Evolutionary conservation across 2,329 filamentous ascomycete species (phyloP).

Genomic region (Colletotrichum brevisporum): DNA sequence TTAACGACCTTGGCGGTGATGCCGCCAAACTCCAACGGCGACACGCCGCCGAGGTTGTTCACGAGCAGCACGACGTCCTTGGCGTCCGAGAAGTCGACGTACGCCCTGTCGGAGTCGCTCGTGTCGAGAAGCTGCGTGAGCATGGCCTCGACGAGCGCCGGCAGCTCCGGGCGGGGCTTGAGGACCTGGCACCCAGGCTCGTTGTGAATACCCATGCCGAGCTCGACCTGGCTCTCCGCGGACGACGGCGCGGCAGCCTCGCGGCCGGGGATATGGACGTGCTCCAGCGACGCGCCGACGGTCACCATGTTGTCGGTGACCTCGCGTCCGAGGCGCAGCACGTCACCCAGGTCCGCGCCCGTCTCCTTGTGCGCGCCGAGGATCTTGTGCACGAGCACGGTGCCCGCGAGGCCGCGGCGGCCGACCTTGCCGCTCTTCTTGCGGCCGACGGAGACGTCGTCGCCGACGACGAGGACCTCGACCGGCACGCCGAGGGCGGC

Average conservation of each 20-base stretch:
- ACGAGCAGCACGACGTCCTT: constrained; percentile 72
- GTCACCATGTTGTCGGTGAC: constrained; percentile 65
- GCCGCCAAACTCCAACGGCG: constrained; percentile 75
- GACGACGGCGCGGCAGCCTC: constrained; percentile 46
- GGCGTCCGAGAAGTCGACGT: constrained; percentile 70
- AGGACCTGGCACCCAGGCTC: constrained; percentile 69
- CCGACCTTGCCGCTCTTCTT: constrained; percentile 75
- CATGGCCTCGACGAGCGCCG: constrained; percentile 71
- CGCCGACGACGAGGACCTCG: constrained; percentile 61
- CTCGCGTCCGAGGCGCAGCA: constrained; percentile 53
- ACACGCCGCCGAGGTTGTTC: constrained; percentile 80
- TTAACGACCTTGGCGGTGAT: constrained; percentile 76
- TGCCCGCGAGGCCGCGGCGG: constrained; percentile 76
- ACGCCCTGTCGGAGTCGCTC: constrained; percentile 75
- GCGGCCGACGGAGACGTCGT: constrained; percentile 76
- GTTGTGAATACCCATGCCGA: constrained; percentile 83
- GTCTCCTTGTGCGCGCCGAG: constrained; percentile 66
- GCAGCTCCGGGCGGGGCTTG: constrained; percentile 57
- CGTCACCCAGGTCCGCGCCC: constrained; percentile 58
- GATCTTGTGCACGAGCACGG: constrained; percentile 76
- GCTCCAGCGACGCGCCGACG: constrained; percentile 65
- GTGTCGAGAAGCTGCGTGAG: constrained; percentile 74
- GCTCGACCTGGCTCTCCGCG: constrained; percentile 70
- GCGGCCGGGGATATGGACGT: constrained; percentile 69
- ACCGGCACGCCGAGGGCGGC: constrained; percentile 34